These are phyloP conservation scores for Petrea volubilis DNA, from an alignment of 257 asterid genomes.

Conservation along the genomic window DNA sequence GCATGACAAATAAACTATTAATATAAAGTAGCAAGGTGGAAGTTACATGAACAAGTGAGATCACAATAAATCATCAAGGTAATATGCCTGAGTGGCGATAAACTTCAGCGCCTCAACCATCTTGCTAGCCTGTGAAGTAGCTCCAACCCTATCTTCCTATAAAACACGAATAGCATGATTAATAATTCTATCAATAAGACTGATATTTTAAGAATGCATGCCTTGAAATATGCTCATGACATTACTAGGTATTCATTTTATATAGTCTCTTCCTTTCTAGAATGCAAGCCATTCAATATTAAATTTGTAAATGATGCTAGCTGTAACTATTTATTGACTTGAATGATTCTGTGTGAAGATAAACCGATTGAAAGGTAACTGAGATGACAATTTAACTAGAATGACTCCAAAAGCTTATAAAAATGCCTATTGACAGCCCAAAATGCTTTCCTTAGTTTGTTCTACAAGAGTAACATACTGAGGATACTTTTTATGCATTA, in stretches of 20 bases:
- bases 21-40: constrained; percentile 17
- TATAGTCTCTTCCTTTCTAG: neutral
- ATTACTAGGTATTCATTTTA: neutral
- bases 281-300: neutral
- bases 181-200: constrained; percentile 18
- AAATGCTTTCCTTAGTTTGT: too few species aligned
- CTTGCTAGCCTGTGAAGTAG: constrained; percentile 85
- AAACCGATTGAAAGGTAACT: too few species aligned
- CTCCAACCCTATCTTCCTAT: constrained; percentile 76
- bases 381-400: too few species aligned
- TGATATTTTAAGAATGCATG: constrained; percentile 1
- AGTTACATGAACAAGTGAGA: constrained; percentile 9
- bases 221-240: neutral
- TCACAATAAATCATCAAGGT: constrained; percentile 16
- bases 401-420: too few species aligned
- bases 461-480: too few species aligned
- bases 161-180: constrained; percentile 34
- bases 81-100: constrained; percentile 75
- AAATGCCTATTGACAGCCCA: too few species aligned
- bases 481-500: too few species aligned
- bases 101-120: constrained; percentile 90
- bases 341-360: too few species aligned
- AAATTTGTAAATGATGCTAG: neutral
- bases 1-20: constrained; percentile 9
- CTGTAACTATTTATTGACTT: neutral